These are phyloP conservation scores for Malassezia yamatoensis DNA, from an alignment of 1,284 basidiomycete species.

Conservation along the genomic window DNA sequence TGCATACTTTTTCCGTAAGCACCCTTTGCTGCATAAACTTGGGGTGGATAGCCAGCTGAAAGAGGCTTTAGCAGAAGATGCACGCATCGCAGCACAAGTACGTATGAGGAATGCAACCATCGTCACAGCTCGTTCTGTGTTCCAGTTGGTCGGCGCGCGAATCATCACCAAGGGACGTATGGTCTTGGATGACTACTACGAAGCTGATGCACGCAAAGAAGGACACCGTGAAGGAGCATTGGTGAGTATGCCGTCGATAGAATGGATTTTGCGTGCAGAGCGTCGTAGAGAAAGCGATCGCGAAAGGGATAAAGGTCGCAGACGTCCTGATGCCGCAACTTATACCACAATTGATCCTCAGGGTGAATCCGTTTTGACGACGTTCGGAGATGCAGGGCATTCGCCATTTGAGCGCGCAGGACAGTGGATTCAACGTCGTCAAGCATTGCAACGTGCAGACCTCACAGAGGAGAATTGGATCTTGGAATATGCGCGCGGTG, in stretches of 20 bases:
- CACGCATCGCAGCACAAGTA: conserved; percentile 76
- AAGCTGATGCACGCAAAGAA: conserved; percentile 61
- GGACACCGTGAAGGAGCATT: conserved; percentile 42
- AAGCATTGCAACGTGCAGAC: conserved; percentile 29
- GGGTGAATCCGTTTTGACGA: conserved; percentile 34
- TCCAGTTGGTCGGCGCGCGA: conserved; percentile 84
- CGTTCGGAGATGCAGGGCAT: conserved; percentile 41
- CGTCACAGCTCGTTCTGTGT: conserved; percentile 81
- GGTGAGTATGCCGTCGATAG: conserved; percentile 30
- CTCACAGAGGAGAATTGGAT: conserved; percentile 46
- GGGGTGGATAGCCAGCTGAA: conserved; percentile 58
- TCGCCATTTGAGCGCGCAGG: conserved; percentile 38
- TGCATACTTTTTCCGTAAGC: conserved; percentile 87
- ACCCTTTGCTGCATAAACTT: conserved; percentile 77
- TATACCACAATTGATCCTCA: conserved; percentile 34
- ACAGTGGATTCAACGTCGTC: conserved; percentile 26
- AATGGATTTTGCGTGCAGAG: conserved; percentile 25
- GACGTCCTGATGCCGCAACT: conserved; percentile 31
- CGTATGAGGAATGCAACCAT: conserved; percentile 85
- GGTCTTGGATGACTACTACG: conserved; percentile 90
- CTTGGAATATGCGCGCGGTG: conserved; percentile 42
- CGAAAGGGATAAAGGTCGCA: conserved; percentile 28
- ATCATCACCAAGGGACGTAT: conserved; percentile 76
- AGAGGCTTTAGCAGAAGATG: conserved; percentile 74
- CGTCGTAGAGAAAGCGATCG: conserved; percentile 29